Conservation (phyloP, 192 early-diverging fungal species). For the Coemansia sp. region DNA sequence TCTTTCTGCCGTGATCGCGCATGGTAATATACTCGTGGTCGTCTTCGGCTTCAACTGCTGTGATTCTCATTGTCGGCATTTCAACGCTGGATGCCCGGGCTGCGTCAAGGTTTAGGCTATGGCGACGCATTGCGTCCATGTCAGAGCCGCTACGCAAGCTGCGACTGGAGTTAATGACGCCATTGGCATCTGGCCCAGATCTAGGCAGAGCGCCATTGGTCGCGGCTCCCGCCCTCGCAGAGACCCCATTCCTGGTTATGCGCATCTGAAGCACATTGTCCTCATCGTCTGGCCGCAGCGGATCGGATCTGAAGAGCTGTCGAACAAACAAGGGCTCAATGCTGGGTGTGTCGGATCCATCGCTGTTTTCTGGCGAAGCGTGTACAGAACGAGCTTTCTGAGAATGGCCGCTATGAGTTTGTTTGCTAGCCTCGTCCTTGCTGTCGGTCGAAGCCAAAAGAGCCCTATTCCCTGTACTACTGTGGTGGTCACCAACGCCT, state of each 20-base stretch:
- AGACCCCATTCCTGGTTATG: neutral
- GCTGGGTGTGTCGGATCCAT: slow-evolving; percentile 11
- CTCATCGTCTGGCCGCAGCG: slow-evolving; percentile 8
- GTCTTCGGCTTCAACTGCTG: slow-evolving; percentile 52
- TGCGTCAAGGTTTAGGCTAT: slow-evolving; percentile 40
- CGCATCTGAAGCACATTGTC: slow-evolving; percentile 24
- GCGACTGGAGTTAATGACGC: slow-evolving; percentile 17
- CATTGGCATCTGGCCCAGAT: neutral
- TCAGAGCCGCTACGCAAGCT: slow-evolving; percentile 23
- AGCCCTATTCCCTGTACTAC: neutral
- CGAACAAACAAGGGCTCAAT: slow-evolving; percentile 51
- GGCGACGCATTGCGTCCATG: slow-evolving; percentile 14
- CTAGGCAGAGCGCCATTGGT: neutral
- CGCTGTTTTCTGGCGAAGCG: slow-evolving; percentile 19
- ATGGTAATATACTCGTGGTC: slow-evolving; percentile 49
- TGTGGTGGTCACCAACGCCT: neutral
- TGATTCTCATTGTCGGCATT: slow-evolving; percentile 47
- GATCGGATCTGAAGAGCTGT: slow-evolving; percentile 34
- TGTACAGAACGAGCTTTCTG: slow-evolving; percentile 2
- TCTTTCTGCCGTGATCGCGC: slow-evolving; percentile 34
- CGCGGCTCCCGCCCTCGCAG: neutral
- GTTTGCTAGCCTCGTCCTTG: neutral
- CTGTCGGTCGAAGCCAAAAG: neutral
- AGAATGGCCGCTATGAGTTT: neutral
- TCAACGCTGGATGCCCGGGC: slow-evolving; percentile 35